These are phyloP conservation scores for Terfezia claveryi DNA, from an alignment of 495 filamentous ascomycete genomes.

Conservation along the genomic window DNA sequence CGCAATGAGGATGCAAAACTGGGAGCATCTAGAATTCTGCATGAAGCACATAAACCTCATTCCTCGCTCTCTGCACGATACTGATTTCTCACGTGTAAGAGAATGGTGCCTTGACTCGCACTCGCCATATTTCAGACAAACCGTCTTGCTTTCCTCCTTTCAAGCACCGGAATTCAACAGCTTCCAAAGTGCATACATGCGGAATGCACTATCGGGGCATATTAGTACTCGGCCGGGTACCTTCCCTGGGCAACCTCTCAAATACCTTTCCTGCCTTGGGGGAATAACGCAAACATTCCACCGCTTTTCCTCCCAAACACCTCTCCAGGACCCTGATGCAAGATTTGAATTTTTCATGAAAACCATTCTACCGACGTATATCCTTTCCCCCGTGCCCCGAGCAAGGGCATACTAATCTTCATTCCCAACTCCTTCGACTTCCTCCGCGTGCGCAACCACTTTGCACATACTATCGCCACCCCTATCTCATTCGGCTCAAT, in stretches of 20 bases:
- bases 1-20: conserved; percentile 90
- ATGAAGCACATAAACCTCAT: conserved; percentile 82
- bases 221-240: conserved; percentile 45
- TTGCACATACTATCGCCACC: conserved; percentile 45
- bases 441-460: conserved; percentile 74
- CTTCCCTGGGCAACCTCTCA: conserved; percentile 43
- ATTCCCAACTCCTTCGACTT: conserved; percentile 88
- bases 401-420: conserved; percentile 27
- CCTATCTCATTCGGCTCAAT: conserved; percentile 62
- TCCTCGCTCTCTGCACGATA: conserved; percentile 59
- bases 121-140: conserved; percentile 61
- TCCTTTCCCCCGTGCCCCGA: conserved; percentile 17
- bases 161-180: conserved; percentile 74
- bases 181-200: conserved; percentile 52
- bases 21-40: conserved; percentile 82
- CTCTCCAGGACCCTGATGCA: conserved; percentile 55
- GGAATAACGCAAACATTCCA: conserved; percentile 32
- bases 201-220: conserved; percentile 50
- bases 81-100: conserved; percentile 80
- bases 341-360: conserved; percentile 83
- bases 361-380: conserved; percentile 42
- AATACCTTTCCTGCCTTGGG: conserved; percentile 39
- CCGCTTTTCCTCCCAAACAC: conserved; percentile 51
- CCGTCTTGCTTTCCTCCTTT: conserved; percentile 55
- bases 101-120: conserved; percentile 79